Evolutionary conservation across 108 stramenopile species (phyloP).

Genomic region (Licmophora abbreviata): DNA sequence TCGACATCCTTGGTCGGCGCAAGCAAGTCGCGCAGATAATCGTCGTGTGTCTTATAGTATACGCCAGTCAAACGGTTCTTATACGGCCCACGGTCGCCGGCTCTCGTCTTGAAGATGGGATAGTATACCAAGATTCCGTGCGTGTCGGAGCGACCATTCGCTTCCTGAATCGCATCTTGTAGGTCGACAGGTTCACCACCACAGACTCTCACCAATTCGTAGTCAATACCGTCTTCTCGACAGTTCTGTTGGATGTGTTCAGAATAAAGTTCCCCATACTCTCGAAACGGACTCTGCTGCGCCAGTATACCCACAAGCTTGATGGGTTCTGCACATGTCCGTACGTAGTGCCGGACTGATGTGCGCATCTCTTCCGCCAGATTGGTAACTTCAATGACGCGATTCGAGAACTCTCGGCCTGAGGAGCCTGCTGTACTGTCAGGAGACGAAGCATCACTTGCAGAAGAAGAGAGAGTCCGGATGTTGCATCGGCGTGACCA

Average conservation of each 20-base stretch:
- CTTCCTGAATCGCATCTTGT: conserved; percentile 27
- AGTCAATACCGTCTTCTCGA: conserved; percentile 74
- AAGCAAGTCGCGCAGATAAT: conserved; percentile 85
- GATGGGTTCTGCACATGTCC: conserved; percentile 17
- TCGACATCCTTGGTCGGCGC: conserved; percentile 83
- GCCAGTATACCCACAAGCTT: conserved; percentile 58
- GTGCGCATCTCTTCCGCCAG: conserved; percentile 38
- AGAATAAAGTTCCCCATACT: conserved; percentile 60
- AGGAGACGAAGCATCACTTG: no score
- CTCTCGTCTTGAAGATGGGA: conserved; percentile 64
- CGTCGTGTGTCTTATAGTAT: conserved; percentile 79
- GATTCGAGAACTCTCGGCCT: no score
- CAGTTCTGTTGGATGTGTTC: conserved; percentile 74
- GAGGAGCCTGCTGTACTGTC: no score
- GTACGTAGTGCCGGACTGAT: conserved; percentile 36
- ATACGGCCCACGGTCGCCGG: conserved; percentile 28
- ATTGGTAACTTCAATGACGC: conserved; percentile 34
- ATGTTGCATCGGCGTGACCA: no score
- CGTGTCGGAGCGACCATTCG: conserved; percentile 59
- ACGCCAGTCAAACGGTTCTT: conserved; percentile 49
- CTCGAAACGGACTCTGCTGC: conserved; percentile 6
- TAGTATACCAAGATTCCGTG: conserved; percentile 94
- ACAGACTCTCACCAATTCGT: conserved; percentile 50
- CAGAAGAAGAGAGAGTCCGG: no score
- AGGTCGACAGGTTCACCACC: conserved; percentile 19